phyloP scores from a whole-genome alignment of 2,329 filamentous ascomycete genomes.

The Trichophyton benhamiae region DNA sequence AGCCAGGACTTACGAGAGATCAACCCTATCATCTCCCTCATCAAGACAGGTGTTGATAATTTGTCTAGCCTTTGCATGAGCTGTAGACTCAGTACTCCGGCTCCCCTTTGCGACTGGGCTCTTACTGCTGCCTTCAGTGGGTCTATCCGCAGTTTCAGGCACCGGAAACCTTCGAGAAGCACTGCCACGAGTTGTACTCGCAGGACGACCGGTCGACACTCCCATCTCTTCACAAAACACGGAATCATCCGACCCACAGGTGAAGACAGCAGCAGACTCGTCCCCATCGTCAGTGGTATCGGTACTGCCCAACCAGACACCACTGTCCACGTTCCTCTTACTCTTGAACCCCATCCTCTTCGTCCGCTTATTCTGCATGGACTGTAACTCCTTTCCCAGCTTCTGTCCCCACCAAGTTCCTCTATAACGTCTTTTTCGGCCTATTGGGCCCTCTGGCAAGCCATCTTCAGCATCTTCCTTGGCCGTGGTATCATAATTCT shows the following conservation, averaged over 20 bases:
- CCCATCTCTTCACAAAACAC: neutral
- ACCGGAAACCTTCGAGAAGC: neutral
- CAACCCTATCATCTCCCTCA: constrained; percentile 32
- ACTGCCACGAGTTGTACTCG: neutral
- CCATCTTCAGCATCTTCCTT: constrained; percentile 11
- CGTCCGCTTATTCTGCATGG: constrained; percentile 22
- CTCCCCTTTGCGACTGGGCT: constrained; percentile 10
- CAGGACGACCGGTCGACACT: neutral
- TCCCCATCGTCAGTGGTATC: constrained; percentile 14
- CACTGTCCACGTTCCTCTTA: constrained; percentile 35
- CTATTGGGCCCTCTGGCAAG: constrained; percentile 10
- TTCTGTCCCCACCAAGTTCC: constrained; percentile 37
- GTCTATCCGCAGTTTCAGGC: neutral
- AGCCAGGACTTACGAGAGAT: constrained; percentile 29
- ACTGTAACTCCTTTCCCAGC: constrained; percentile 11
- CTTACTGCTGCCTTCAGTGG: neutral
- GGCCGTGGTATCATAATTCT: constrained; percentile 28
- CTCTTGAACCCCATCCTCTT: constrained; percentile 33
- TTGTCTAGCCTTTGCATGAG: constrained; percentile 26
- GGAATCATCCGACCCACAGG: constrained; percentile 8
- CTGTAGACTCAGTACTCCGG: constrained; percentile 21
- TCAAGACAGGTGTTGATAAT: constrained; percentile 33
- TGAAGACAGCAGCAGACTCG: neutral
- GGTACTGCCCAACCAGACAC: constrained; percentile 39
- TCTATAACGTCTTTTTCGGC: constrained; percentile 29